Base-by-base conservation (phyloP, 176 grass and related monocot genomes). In the Phyllostachys edulis region DNA sequence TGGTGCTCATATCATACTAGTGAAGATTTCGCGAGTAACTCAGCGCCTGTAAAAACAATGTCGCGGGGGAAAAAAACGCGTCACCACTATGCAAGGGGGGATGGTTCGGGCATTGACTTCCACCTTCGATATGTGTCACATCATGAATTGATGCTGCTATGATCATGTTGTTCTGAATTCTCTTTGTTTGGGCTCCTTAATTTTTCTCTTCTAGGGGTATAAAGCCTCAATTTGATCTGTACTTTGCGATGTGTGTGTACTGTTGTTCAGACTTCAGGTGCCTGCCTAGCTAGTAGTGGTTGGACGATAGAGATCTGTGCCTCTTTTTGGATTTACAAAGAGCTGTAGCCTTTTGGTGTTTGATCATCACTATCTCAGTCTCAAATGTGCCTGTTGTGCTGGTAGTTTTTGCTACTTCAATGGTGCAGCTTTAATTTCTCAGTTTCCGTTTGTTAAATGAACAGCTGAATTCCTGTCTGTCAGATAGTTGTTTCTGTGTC, bases 71-170 rank as follows among this genome's bases (percentile, higher is more conserved):
- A 29, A 34, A 51, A 57, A 66, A 57, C 65, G 63, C 36, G 85
- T 37, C 92, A 91, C 92, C 94, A 84, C 90, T 81, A 78, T 86
- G 92, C 94, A 94, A 92, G 92, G 94, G 90, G 84, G 92, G 29
- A 85, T 94, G 94, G 94, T 97, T 97, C 94, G 94, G 92, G 92
- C 86, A 97, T 97, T 97, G 94, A 97, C 94, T 97, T 92, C 59
- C 80, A 42, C 86, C 71, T 50, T 64, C 38, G 24, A 64, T 63
- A 2, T 62, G 64, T 78, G 73, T 76, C 29, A 27, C 57, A 61
- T 69, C 51, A 51, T 37, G 60, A 32, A 62, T 47, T 34, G 60
- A 36, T 85, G 87, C 82, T 75, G 62, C 78, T 46, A 4, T 17
- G 10, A 47, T 14, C 67, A 67, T 67, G 73, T n/a, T 83, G 55